Base-by-base conservation (phyloP, 768 basidiomycete genomes). In the Psilocybe tampanensis region DNA sequence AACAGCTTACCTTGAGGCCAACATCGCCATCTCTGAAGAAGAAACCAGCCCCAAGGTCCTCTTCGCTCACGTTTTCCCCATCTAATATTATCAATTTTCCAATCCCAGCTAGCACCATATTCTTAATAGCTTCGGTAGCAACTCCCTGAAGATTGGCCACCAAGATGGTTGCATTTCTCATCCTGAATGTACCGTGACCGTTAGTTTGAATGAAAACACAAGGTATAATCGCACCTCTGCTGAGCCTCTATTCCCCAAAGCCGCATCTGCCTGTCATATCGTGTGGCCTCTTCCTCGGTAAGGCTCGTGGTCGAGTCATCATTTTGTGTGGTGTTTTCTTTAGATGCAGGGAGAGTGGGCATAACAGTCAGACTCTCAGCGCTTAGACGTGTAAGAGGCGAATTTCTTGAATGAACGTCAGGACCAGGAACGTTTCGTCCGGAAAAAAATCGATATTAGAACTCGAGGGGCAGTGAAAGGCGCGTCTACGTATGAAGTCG, bases 201-300 rank as follows among this genome's bases (percentile, higher is more conserved):
- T 15, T 39, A 3, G 12, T 29, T 66, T 33, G 48, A 39, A 54
- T 43, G 55, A 23, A 52, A 48, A 45, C 50, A 53, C 44, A 59
- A 58, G 50, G 45, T 33, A 24, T 34, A 60, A 8, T 65, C 76
- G 58, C 64, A 92, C 95, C 90, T 84, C 74, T 97, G 94, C 70
- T 99, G 97, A 33, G 97, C 97, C 70, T 98, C 97, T 41, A 98
- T 84, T 44, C 97, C 97, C 97, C 97, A 99, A 64, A 98, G 75
- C 26, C 96, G 86, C 77, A 98, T 97, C 72, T 98, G 95, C 23
- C 96, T 87, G 71, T 98, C 97, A 71, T 98, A 97, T 22, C 97
- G 81, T 13, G 90, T 92, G 21, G 75, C 73, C 70, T 79, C 76
- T 76, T 89, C 88, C 74, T 90, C 88, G 45, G 88, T 89, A 51